Base-by-base conservation (phyloP, 2,329 filamentous ascomycete species). In the Xylariaceae sp. region DNA sequence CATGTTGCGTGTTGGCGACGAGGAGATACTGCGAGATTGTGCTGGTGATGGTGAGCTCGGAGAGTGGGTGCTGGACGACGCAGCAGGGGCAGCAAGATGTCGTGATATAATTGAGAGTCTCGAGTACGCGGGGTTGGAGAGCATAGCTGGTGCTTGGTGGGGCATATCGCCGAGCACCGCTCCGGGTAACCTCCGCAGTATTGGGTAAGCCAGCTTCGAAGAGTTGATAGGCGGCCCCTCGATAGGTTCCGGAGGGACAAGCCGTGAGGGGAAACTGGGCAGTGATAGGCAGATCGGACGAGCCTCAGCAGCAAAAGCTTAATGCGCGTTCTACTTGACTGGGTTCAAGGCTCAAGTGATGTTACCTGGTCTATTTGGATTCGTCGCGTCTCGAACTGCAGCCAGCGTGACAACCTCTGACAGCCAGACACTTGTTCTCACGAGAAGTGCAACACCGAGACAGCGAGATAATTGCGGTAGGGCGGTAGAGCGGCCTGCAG, bases 1-100 rank as follows among this genome's bases (percentile, higher is more conserved):
- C 80, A 83, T 83, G 40, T 60, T 71, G 61, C 52, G 35, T 36
- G 53, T 50, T 17, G 47, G 44, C 24, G 54, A 51, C 9, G 56
- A 53, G 3, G 61, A 61, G 29, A 63, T 47, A 28, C 42, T 55
- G 49, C 63, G 59, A 9, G 38, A 50, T 33, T 58, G 58, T n/a
- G n/a, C 22, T 22, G 39, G 47, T 38, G 51, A 48, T 52, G 57
- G 45, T 26, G 11, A 18, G 16, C 4, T 32, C 52, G 54, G 30
- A 55, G 51, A 42, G 48, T 53, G 53, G 39, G 57, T 61, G 41
- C 50, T 48, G 39, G 60, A 26, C 35, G 44, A 57, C 19, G 47
- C 30, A 38, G 44, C 50, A 37, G 38, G 42, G 28, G 49, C 40
- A 35, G 50, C 38, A 45, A 60, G 46, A 42, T 57, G 59, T 52